These are phyloP conservation scores for Fonsecaea multimorphosa DNA, from an alignment of 2,329 filamentous ascomycete species.

Conservation along the genomic window DNA sequence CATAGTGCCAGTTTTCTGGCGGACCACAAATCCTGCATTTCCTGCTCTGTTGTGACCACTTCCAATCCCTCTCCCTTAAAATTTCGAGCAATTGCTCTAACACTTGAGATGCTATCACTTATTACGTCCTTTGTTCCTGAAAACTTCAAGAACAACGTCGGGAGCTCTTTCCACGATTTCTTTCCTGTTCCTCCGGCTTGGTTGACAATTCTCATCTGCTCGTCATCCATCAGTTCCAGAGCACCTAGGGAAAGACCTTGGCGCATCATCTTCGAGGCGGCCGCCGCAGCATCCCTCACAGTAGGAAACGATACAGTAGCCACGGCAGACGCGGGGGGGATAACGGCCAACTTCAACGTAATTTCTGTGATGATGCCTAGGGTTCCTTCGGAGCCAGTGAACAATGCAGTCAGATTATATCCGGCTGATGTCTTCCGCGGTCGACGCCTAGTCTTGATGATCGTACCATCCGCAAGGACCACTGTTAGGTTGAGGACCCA, in stretches of 20 bases:
- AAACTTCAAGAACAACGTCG: conserved; percentile 86
- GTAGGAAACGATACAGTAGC: conserved; percentile 79
- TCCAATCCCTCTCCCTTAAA: conserved; percentile 70
- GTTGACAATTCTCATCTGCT: conserved; percentile 85
- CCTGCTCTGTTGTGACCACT: conserved; percentile 72
- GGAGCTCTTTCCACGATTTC: conserved; percentile 71
- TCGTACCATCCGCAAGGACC: conserved; percentile 70
- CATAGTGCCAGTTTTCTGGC: conserved; percentile 83
- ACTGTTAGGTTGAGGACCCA: conserved; percentile 75
- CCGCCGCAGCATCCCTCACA: conserved; percentile 75
- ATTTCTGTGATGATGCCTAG: conserved; percentile 81
- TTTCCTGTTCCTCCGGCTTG: conserved; percentile 67
- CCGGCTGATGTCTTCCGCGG: conserved; percentile 79
- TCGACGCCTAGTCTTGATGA: conserved; percentile 73
- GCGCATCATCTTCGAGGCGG: conserved; percentile 75
- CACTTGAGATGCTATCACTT: conserved; percentile 76
- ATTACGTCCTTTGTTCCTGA: conserved; percentile 65
- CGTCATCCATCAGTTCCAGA: conserved; percentile 87
- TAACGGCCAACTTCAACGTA: conserved; percentile 77
- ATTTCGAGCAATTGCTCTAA: conserved; percentile 68
- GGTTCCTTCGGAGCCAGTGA: conserved; percentile 81
- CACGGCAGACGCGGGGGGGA: conserved; percentile 76
- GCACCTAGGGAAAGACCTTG: conserved; percentile 74
- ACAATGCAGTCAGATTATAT: conserved; percentile 80
- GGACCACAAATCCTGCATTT: conserved; percentile 79